Percentiles rank a stretch among this genome's conserved stretches.
Conservation (phyloP, 1,284 basidiomycete species). For the Xerocomus nothofagi region DNA sequence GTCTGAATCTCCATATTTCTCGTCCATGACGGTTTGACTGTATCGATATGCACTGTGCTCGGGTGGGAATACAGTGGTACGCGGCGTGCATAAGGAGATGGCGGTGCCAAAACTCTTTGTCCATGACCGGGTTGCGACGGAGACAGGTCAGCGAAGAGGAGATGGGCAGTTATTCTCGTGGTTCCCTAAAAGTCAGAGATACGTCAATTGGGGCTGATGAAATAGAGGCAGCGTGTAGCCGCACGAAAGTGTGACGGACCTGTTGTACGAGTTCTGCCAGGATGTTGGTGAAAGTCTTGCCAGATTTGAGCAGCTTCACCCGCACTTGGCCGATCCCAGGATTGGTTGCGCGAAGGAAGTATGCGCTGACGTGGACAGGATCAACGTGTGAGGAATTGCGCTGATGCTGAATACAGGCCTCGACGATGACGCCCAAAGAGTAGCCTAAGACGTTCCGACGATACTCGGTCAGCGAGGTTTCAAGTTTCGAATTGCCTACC, state of each 20-base stretch:
- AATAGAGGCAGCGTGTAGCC: background rate
- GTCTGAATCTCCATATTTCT: conserved; percentile 39
- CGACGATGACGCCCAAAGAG: conserved; percentile 51
- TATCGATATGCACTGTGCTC: conserved; percentile 31
- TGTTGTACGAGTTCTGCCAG: conserved; percentile 56
- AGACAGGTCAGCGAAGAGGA: conserved; percentile 54
- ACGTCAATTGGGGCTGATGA: conserved; percentile 4
- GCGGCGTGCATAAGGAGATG: conserved; percentile 55
- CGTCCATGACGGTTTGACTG: conserved; percentile 31
- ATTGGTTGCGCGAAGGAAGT: conserved; percentile 50
- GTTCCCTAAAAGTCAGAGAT: conserved; percentile 37
- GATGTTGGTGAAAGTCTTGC: conserved; percentile 54
- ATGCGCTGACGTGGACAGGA: conserved; percentile 57
- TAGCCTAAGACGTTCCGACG: conserved; percentile 44
- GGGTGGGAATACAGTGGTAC: conserved; percentile 56
- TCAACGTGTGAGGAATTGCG: conserved; percentile 47
- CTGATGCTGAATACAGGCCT: conserved; percentile 55
- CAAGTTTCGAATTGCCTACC: conserved; percentile 35
- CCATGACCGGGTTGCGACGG: conserved; percentile 27
- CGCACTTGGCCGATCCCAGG: conserved; percentile 45
- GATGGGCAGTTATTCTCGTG: conserved; percentile 50
- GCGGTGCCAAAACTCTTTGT: conserved; percentile 42
- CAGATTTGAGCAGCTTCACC: conserved; percentile 46
- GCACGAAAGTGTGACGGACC: conserved; percentile 34
- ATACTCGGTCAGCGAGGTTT: background rate